Evolutionary conservation across 1,284 basidiomycete species (phyloP).

Genomic region (Sporisorium exsertum): DNA sequence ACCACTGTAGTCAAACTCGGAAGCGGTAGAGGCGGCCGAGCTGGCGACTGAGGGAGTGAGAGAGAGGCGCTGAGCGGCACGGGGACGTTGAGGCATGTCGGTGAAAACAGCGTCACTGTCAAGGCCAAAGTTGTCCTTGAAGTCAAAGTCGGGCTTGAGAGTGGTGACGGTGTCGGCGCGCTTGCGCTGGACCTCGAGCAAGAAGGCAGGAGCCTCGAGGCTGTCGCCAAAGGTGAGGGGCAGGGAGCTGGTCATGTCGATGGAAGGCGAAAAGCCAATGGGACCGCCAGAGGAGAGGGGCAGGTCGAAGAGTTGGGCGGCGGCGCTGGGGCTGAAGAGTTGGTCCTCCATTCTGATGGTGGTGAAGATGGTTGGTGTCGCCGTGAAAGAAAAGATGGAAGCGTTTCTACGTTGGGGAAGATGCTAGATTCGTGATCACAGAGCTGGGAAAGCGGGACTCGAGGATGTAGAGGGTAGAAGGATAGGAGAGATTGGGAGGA

Average conservation of each 20-base stretch:
- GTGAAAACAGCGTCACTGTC: constrained; percentile 25
- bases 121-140: constrained; percentile 24
- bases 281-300: constrained; percentile 28
- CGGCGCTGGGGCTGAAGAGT: constrained; percentile 45
- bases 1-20: constrained; percentile 50
- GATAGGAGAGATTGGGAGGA: not conserved
- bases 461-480: not conserved
- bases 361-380: constrained; percentile 4
- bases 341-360: constrained; percentile 47
- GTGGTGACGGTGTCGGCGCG: constrained; percentile 53
- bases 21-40: constrained; percentile 57
- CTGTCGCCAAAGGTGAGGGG: constrained; percentile 42
- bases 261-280: constrained; percentile 48
- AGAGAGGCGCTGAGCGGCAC: constrained; percentile 53
- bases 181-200: constrained; percentile 49
- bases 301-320: constrained; percentile 45
- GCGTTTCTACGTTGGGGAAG: not conserved
- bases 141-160: constrained; percentile 53
- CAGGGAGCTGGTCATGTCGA: constrained; percentile 36
- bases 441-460: constrained; percentile 10
- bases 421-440: not conserved
- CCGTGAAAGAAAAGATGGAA: not conserved
- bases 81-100: constrained; percentile 48
- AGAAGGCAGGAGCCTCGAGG: constrained; percentile 41
- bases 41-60: constrained; percentile 53